A percentile compares a stretch with the other conserved stretches of the same genome.
These are phyloP conservation scores for Sclerotiophoma versabilis DNA, from an alignment of 2,329 filamentous ascomycete species.

Conservation along the genomic window DNA sequence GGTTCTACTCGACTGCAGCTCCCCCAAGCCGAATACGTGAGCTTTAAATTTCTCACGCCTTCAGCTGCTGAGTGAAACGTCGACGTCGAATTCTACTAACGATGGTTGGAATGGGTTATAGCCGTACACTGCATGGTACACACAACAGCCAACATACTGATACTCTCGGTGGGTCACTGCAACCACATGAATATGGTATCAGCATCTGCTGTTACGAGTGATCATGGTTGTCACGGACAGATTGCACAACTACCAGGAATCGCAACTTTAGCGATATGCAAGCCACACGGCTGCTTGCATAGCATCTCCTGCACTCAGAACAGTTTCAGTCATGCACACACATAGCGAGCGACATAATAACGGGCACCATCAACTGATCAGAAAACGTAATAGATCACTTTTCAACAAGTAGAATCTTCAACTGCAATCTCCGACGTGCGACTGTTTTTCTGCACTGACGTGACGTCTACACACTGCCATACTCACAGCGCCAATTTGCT, in stretches of 20 bases:
- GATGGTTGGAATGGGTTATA: neutral
- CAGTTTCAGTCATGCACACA: neutral
- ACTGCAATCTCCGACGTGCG: neutral
- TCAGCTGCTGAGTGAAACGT: neutral
- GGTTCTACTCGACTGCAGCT: conserved; percentile 2
- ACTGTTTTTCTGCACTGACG: neutral
- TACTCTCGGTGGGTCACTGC: neutral
- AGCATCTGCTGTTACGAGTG: neutral
- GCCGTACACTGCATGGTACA: neutral
- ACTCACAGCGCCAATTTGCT: too few relatives aligned
- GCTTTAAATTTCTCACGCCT: neutral
- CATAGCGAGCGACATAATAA: neutral
- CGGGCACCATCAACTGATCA: neutral
- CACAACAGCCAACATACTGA: neutral
- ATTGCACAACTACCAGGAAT: neutral
- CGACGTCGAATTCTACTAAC: neutral
- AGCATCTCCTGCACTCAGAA: neutral
- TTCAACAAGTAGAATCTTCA: neutral
- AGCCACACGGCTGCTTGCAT: conserved; percentile 1
- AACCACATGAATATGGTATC: neutral
- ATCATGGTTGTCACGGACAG: neutral
- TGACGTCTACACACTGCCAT: neutral
- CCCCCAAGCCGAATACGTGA: neutral
- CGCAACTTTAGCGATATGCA: neutral
- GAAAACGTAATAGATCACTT: neutral